phyloP scores from a whole-genome alignment of 495 filamentous ascomycete species.

The Lasiosphaeris hirsuta region DNA sequence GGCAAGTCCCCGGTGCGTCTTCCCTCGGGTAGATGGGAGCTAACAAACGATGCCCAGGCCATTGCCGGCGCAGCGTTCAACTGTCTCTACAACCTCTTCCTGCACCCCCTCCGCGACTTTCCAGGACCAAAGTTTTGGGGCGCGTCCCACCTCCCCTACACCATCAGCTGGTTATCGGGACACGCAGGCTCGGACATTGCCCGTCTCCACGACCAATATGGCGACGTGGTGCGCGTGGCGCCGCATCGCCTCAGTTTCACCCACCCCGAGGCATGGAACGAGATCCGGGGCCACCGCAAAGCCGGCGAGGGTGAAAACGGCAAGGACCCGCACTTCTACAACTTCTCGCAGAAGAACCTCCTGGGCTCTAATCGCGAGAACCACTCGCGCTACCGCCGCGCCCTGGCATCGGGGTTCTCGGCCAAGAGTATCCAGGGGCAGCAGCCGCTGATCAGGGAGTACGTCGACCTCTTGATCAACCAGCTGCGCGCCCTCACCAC shows the following conservation, averaged over 20 bases:
- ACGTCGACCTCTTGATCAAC: constrained; percentile 41
- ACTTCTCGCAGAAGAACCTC: constrained; percentile 13
- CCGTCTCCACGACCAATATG: constrained; percentile 47
- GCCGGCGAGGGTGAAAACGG: constrained; percentile 21
- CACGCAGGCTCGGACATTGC: constrained; percentile 1
- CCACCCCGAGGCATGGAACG: constrained; percentile 50
- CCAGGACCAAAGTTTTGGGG: constrained; percentile 49
- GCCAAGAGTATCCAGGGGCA: constrained; percentile 39
- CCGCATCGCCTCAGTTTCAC: constrained; percentile 57
- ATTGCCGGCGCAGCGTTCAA: too few species aligned
- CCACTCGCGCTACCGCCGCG: constrained; percentile 42
- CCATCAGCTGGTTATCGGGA: constrained; percentile 13
- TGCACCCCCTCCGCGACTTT: constrained; percentile 51
- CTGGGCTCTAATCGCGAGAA: constrained; percentile 27
- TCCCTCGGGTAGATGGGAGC: too few species aligned
- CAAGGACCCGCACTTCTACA: constrained; percentile 34
- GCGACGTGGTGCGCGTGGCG: constrained; percentile 52
- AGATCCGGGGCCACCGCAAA: constrained; percentile 50
- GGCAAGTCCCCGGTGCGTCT: too few species aligned
- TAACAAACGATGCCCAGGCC: too few species aligned
- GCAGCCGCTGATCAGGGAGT: constrained; percentile 33
- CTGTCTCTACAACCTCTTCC: constrained; percentile 48
- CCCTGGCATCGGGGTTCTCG: constrained; percentile 49
- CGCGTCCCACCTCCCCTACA: constrained; percentile 39
- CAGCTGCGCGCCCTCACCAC: constrained; percentile 25